These are phyloP conservation scores for Penicillium sp. DNA, from an alignment of 2,329 filamentous ascomycete species.

Conservation along the genomic window DNA sequence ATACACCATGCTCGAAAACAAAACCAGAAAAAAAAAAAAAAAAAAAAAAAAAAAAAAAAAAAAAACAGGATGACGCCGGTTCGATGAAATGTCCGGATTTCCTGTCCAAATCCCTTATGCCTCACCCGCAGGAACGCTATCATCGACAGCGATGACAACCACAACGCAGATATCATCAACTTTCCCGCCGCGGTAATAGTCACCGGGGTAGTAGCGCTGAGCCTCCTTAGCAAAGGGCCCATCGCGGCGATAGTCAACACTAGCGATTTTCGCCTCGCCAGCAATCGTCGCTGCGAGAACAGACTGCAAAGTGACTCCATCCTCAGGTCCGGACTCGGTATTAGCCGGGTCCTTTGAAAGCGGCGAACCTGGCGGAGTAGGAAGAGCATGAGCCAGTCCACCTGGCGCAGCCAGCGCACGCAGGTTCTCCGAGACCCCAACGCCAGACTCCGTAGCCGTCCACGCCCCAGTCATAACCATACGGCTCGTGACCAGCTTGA, in stretches of 20 bases:
- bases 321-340: conserved; percentile 13
- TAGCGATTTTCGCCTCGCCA: conserved; percentile 77
- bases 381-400: conserved; percentile 34
- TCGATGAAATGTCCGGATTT: background rate
- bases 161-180: conserved; percentile 93
- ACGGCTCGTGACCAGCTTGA: conserved; percentile 71
- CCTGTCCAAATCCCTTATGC: background rate
- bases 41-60: background rate
- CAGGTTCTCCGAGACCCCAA: conserved; percentile 63
- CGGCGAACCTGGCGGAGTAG: conserved; percentile 13
- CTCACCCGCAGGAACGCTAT: conserved; percentile 16
- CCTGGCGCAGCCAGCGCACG: conserved; percentile 51
- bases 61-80: background rate
- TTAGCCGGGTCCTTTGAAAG: conserved; percentile 6
- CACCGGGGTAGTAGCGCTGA: conserved; percentile 78
- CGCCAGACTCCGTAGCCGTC: conserved; percentile 61
- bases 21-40: no score
- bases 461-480: conserved; percentile 77
- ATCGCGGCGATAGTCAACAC: conserved; percentile 74
- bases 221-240: conserved; percentile 95
- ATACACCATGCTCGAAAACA: conserved; percentile 3
- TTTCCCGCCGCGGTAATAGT: conserved; percentile 88
- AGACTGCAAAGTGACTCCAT: conserved; percentile 64
- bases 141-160: conserved; percentile 72
- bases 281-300: conserved; percentile 76